phyloP scores from a whole-genome alignment of 345 rosid genomes.

The Hibiscus trionum region DNA sequence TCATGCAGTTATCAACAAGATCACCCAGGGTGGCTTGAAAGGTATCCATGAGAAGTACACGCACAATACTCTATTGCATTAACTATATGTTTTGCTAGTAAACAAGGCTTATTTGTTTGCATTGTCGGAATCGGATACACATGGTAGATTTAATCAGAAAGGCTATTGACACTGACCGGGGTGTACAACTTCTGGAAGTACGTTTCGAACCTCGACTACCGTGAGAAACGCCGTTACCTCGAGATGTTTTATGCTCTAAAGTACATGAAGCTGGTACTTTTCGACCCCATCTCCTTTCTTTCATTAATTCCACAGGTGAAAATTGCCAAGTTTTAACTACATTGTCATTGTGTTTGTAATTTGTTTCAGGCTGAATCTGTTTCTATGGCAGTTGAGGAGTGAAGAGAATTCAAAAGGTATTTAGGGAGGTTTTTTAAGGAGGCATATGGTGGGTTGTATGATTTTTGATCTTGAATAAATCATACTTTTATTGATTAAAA shows the following conservation, averaged over 20 bases:
- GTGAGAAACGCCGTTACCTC: constrained; percentile 75
- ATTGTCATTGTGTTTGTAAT: neutral
- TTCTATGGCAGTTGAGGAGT: constrained; percentile 43
- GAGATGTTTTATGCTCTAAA: constrained; percentile 94
- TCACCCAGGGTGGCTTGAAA: constrained; percentile 67
- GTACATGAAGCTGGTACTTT: constrained; percentile 61
- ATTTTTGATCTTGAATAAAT: too few relatives aligned
- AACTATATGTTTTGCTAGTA: neutral
- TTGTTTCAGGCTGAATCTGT: constrained; percentile 68
- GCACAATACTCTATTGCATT: too few relatives aligned
- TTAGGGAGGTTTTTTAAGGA: too few relatives aligned
- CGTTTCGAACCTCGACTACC: constrained; percentile 83
- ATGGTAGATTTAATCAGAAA: constrained; percentile 79
- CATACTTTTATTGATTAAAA: too few relatives aligned
- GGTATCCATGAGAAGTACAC: constrained; percentile 80
- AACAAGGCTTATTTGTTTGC: neutral
- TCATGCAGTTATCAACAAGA: too few relatives aligned
- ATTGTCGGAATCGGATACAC: constrained; percentile 45
- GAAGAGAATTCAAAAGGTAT: neutral
- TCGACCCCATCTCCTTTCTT: neutral
- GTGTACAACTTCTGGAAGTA: constrained; percentile 96
- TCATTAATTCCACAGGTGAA: neutral
- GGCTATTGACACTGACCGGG: constrained; percentile 76
- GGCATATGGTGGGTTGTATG: too few relatives aligned
- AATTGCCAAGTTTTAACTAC: neutral